phyloP scores from a whole-genome alignment of 352 stramenopile species.

The Pythium insidiosum region DNA sequence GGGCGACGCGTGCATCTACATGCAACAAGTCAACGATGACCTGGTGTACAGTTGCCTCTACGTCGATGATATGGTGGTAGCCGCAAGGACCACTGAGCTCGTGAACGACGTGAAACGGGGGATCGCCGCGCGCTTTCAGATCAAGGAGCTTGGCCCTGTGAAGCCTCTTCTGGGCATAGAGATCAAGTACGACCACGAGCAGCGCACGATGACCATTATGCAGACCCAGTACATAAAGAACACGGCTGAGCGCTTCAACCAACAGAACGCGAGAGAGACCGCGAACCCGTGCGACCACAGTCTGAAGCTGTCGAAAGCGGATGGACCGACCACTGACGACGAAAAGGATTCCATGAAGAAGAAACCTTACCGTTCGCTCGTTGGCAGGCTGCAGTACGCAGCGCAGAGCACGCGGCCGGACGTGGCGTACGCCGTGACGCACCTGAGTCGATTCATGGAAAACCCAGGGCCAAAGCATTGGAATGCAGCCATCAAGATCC shows the following conservation, averaged over 20 bases:
- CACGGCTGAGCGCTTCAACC: no score
- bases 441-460: conserved; percentile 11
- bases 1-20: no score
- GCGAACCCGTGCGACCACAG: no score
- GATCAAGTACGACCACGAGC: no score
- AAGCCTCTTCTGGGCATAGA: conserved; percentile 11
- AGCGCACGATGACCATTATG: no score
- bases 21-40: no score
- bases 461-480: conserved; percentile 8
- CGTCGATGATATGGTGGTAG: no score
- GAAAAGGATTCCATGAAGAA: neutral
- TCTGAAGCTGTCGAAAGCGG: neutral
- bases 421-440: neutral
- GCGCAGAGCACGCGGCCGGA: conserved; percentile 1
- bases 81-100: no score
- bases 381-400: conserved; percentile 3
- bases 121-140: conserved; percentile 3
- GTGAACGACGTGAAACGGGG: no score
- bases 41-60: no score
- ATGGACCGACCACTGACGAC: neutral
- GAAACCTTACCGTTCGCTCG: conserved; percentile 1
- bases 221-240: no score
- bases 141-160: conserved; percentile 12
- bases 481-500: conserved; percentile 1
- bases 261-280: no score